Evolutionary conservation across 2,329 filamentous ascomycete genomes (phyloP).

Genomic region (Alternaria incomplexa): DNA sequence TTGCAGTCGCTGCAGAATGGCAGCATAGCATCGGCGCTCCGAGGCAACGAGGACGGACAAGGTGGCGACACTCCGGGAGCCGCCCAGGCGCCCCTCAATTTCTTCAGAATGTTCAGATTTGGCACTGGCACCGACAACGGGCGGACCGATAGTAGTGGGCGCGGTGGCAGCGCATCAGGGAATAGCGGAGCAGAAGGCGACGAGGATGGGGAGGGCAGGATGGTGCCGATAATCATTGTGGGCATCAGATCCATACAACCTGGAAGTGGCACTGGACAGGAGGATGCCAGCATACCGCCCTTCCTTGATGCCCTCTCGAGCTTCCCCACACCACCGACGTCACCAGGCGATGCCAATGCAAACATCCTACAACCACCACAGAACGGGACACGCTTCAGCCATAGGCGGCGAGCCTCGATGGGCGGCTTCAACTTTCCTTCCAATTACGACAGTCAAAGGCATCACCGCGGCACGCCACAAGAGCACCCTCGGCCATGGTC

Average conservation of each 20-base stretch:
- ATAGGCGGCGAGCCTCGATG: conserved; percentile 61
- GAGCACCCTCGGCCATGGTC: conserved; percentile 53
- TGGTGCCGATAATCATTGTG: conserved; percentile 73
- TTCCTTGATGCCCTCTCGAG: conserved; percentile 60
- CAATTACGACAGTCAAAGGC: conserved; percentile 61
- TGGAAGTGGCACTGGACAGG: conserved; percentile 52
- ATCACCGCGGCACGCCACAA: conserved; percentile 52
- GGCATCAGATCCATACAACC: conserved; percentile 71
- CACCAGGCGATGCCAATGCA: conserved; percentile 57
- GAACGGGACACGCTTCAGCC: conserved; percentile 61
- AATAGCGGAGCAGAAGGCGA: conserved; percentile 29
- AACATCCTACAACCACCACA: conserved; percentile 61
- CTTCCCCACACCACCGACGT: conserved; percentile 52
- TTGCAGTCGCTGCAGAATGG: conserved; percentile 68
- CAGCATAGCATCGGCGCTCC: conserved; percentile 62
- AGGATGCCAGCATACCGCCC: conserved; percentile 53
- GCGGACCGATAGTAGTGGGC: conserved; percentile 27
- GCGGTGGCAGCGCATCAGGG: conserved; percentile 29
- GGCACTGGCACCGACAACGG: conserved; percentile 55
- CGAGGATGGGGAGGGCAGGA: conserved; percentile 60
- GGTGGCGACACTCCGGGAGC: conserved; percentile 45
- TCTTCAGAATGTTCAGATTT: conserved; percentile 73
- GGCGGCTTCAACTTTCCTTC: conserved; percentile 58
- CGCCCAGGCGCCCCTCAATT: conserved; percentile 65
- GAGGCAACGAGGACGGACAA: conserved; percentile 51